Percentiles rank a stretch among this genome's conserved stretches.
These are phyloP conservation scores for Verbena officinalis DNA, from an alignment of 257 asterid species.

Conservation along the genomic window DNA sequence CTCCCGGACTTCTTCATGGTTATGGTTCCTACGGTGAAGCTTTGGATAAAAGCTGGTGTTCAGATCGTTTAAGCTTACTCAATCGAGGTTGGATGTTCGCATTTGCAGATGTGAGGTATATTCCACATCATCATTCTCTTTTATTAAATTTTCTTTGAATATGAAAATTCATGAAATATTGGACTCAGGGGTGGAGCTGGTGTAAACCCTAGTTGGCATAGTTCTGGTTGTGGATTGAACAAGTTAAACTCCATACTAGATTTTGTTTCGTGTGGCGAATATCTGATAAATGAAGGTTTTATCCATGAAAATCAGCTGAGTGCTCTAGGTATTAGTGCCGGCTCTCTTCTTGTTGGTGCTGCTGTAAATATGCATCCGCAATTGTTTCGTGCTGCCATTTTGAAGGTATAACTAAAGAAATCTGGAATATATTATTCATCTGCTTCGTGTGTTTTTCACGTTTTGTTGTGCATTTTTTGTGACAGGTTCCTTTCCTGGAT, in stretches of 20 bases:
- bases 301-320: constrained; percentile 56
- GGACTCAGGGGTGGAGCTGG: constrained; percentile 83
- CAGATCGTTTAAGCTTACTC: constrained; percentile 79
- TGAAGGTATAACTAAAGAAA: constrained; percentile 55
- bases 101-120: constrained; percentile 91
- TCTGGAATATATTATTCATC: background rate
- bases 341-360: constrained; percentile 83
- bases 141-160: background rate
- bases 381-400: constrained; percentile 75
- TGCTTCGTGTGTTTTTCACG: background rate
- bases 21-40: constrained; percentile 92
- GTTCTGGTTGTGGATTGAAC: constrained; percentile 62
- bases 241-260: constrained; percentile 77
- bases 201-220: constrained; percentile 75
- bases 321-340: constrained; percentile 83
- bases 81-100: constrained; percentile 96
- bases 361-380: constrained; percentile 75
- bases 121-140: constrained; percentile 6
- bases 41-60: constrained; percentile 90
- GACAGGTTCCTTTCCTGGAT: constrained; percentile 89
- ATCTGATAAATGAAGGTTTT: constrained; percentile 59
- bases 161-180: background rate
- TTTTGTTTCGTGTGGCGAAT: constrained; percentile 69
- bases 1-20: constrained; percentile 90
- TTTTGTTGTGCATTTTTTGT: background rate